Conservation (phyloP, 1,284 basidiomycete species). For the Golubevia pallescens region DNA sequence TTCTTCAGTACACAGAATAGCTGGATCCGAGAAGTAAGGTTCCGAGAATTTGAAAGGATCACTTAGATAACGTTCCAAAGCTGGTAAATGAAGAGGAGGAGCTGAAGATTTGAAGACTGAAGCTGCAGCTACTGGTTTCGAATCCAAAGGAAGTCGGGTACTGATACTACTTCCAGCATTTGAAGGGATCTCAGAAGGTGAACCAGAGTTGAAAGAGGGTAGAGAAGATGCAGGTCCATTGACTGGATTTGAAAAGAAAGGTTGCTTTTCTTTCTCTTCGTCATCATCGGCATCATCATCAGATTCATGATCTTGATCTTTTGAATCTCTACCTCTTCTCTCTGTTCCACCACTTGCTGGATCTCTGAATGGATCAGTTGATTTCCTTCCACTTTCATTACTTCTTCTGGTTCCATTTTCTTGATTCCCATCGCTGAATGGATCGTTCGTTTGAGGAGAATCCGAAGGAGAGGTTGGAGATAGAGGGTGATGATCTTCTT, state of each 20-base stretch:
- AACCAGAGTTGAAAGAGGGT: not conserved
- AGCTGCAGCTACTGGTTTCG: constrained; percentile 19
- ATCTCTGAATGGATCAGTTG: not conserved
- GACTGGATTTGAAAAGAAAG: not conserved
- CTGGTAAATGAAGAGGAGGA: constrained; percentile 38
- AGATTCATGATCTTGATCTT: not conserved
- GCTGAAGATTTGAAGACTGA: constrained; percentile 35
- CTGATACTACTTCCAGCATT: not conserved
- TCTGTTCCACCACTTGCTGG: not conserved
- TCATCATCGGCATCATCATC: not conserved
- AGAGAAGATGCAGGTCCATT: not conserved
- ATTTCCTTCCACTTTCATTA: not conserved
- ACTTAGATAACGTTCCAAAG: constrained; percentile 33
- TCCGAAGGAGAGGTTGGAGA: not conserved
- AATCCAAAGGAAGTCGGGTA: not conserved
- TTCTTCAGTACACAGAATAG: constrained; percentile 21
- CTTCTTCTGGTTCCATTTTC: not conserved
- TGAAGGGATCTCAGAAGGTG: not conserved
- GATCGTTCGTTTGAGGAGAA: not conserved
- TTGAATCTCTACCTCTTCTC: not conserved
- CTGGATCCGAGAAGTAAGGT: constrained; percentile 27
- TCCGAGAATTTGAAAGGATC: constrained; percentile 26
- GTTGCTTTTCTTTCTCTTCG: not conserved
- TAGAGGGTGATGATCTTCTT: not conserved
- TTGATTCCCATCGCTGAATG: not conserved